Evolutionary conservation across 208 protist genomes (phyloP), one percentile per base, ranked within the genome.

Genomic region (Acanthamoeba healyi): DNA sequence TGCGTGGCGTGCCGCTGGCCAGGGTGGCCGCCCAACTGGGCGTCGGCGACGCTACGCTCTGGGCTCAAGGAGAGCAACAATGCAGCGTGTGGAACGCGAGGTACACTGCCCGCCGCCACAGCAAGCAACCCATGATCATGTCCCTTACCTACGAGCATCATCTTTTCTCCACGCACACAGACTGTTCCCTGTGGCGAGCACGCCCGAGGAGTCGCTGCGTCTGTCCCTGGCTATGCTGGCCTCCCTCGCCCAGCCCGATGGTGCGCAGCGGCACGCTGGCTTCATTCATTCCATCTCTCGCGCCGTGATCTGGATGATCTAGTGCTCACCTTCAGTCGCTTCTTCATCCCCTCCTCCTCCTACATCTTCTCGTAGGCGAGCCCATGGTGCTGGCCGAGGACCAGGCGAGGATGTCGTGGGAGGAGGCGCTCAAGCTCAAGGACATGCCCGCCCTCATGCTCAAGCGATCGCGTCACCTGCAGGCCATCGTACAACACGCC

Each of bases 31-130:
- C 74, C 9, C 74, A 36, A n/a, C 42, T 84, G 22, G 46, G 46
- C 44, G 15, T 84, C 32, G 22, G 5, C 15, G 29, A 22, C 42
- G 24, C 17, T 44, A 22, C 38, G 2, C 74, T 84, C 46, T 84
- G 74, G 74, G 14, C 74, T 17, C 22, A 4, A 10, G 26, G 32
- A 5, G 74, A 84, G 74, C 74, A 84, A 26, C 74, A 24, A 4
- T 56, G 74, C 74, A 84, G 74, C 74, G 26, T 84, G 9, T 84
- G 74, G 74, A 84, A 84, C 26, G 74, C 74, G 17, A 90, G 32
- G 82, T 72, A 24, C n/a, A 17, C n/a, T 5, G 19, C 79, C 7
- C 79, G n/a, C n/a, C n/a, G n/a, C n/a, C n/a, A n/a, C n/a, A n/a
- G n/a, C n/a, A n/a, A n/a, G n/a, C n/a, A n/a, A n/a, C n/a, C n/a